phyloP scores from a whole-genome alignment of 768 basidiomycete species.

The Panus rudis region DNA sequence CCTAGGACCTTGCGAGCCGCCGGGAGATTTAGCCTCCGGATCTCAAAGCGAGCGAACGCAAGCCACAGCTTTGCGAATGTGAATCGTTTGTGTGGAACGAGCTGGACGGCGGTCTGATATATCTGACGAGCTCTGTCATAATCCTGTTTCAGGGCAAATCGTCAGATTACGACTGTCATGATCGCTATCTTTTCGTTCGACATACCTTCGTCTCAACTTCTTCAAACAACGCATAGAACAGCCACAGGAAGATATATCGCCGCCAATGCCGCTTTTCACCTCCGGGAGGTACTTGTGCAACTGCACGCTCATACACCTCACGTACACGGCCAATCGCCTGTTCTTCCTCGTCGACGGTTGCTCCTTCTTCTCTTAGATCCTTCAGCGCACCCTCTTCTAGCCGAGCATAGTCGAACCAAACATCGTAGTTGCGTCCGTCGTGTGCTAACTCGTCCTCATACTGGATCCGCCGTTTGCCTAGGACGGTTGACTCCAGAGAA shows the following conservation, averaged over 20 bases:
- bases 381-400: slow-evolving; percentile 84
- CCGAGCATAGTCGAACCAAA: slow-evolving; percentile 95
- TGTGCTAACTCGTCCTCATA: slow-evolving; percentile 94
- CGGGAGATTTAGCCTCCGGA: slow-evolving; percentile 71
- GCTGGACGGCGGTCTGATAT: slow-evolving; percentile 80
- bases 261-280: slow-evolving; percentile 90
- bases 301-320: slow-evolving; percentile 93
- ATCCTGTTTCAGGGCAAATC: slow-evolving; percentile 45
- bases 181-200: background rate
- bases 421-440: slow-evolving; percentile 92
- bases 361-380: slow-evolving; percentile 70
- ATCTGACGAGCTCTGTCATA: slow-evolving; percentile 81
- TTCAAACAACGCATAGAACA: slow-evolving; percentile 94
- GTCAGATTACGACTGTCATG: background rate
- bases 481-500: slow-evolving; percentile 86
- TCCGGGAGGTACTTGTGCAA: slow-evolving; percentile 92
- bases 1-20: slow-evolving; percentile 89
- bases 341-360: slow-evolving; percentile 62
- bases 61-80: slow-evolving; percentile 98
- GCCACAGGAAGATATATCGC: slow-evolving; percentile 86
- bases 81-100: slow-evolving; percentile 94
- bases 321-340: slow-evolving; percentile 61
- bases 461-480: slow-evolving; percentile 96
- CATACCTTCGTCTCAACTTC: slow-evolving; percentile 89
- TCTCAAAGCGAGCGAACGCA: slow-evolving; percentile 87